Percentiles rank a stretch among this genome's conserved stretches.
These are phyloP conservation scores for Melaleuca quinquenervia DNA, from an alignment of 345 rosid species.

Conservation along the genomic window DNA sequence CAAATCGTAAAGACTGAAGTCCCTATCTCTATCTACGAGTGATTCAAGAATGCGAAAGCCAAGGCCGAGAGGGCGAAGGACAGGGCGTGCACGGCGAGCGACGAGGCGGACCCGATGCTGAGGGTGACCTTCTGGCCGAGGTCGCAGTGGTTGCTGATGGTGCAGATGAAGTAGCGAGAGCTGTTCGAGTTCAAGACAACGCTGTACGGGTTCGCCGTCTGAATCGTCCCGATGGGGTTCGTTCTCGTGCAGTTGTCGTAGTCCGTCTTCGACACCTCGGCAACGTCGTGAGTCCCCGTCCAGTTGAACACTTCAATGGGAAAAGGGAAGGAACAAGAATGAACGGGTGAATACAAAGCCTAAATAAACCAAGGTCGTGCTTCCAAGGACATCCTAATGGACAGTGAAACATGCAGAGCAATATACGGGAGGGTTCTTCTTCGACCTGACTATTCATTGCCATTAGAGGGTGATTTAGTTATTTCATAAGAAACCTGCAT, in stretches of 20 bases:
- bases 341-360: neutral
- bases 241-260: slow-evolving; percentile 10
- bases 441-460: too few relatives aligned
- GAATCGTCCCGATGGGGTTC: neutral
- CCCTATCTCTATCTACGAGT: neutral
- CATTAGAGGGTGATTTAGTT: too few relatives aligned
- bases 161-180: slow-evolving; percentile 11
- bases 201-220: neutral
- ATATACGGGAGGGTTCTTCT: too few relatives aligned
- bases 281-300: slow-evolving; percentile 10
- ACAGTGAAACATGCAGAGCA: neutral
- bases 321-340: neutral
- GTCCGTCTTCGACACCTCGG: slow-evolving; percentile 7
- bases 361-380: neutral
- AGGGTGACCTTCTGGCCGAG: slow-evolving; percentile 18
- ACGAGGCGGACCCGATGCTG: slow-evolving; percentile 5
- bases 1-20: neutral
- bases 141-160: slow-evolving; percentile 6
- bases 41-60: neutral
- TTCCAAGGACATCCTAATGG: neutral
- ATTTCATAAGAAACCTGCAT: too few relatives aligned
- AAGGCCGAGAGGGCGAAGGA: neutral
- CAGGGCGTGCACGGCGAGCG: neutral
- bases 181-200: neutral
- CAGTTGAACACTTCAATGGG: slow-evolving; percentile 15